Percentiles rank a stretch among this genome's conserved stretches.
Evolutionary conservation across 306 rosid species (phyloP).

Genomic region (Prunus fruticosa): DNA sequence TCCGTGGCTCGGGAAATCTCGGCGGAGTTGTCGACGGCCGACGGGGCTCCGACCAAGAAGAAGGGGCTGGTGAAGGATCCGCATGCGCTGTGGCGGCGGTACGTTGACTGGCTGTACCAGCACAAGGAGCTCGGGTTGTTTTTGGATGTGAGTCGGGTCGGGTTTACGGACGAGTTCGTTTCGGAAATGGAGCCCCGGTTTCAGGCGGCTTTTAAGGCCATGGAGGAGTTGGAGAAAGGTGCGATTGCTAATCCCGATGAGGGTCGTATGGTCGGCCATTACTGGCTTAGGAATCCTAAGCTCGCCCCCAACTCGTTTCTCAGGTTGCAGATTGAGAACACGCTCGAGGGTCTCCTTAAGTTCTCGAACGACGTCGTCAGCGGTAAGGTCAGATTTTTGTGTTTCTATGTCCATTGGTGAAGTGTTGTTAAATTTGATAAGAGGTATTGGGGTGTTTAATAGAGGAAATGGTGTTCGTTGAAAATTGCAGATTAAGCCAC

Average conservation of each 20-base stretch:
- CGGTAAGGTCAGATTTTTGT: slow-evolving; percentile 73
- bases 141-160: slow-evolving; percentile 91
- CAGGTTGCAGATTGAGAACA: slow-evolving; percentile 63
- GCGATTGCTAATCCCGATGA: slow-evolving; percentile 98
- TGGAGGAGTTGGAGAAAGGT: slow-evolving; percentile 86
- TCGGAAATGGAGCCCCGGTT: slow-evolving; percentile 77
- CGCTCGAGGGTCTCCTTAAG: slow-evolving; percentile 49
- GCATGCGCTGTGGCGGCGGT: slow-evolving; percentile 66
- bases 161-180: slow-evolving; percentile 79
- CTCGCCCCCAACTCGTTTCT: slow-evolving; percentile 71
- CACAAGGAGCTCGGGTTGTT: slow-evolving; percentile 79
- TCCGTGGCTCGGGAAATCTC: slow-evolving; percentile 69
- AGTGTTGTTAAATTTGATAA: neutral
- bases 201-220: slow-evolving; percentile 58
- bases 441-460: neutral
- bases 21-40: slow-evolving; percentile 36
- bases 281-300: slow-evolving; percentile 76
- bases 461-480: slow-evolving; percentile 3
- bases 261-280: slow-evolving; percentile 96
- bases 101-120: slow-evolving; percentile 88
- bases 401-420: neutral
- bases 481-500: slow-evolving; percentile 81
- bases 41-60: slow-evolving; percentile 16
- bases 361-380: slow-evolving; percentile 80
- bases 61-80: slow-evolving; percentile 69